These are phyloP conservation scores for Phlegmacium glaucopus DNA, from an alignment of 768 basidiomycete species.

Conservation along the genomic window DNA sequence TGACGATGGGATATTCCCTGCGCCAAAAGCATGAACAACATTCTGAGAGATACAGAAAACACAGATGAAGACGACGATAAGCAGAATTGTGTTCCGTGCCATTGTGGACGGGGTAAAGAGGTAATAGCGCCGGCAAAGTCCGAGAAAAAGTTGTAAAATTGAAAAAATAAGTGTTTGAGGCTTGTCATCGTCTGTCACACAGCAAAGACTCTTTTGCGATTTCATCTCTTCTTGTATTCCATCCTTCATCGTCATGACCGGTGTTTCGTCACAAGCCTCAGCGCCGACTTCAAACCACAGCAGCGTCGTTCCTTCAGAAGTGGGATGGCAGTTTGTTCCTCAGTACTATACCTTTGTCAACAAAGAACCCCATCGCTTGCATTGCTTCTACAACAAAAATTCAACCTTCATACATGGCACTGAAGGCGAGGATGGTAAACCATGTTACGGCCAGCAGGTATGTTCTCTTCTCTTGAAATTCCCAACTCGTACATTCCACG, in stretches of 20 bases:
- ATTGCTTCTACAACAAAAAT: conserved; percentile 98
- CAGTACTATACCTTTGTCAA: conserved; percentile 99
- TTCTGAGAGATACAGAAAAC: conserved; percentile 53
- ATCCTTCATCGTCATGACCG: conserved; percentile 34
- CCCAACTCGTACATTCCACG: neutral
- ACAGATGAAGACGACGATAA: conserved; percentile 47
- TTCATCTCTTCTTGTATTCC: conserved; percentile 23
- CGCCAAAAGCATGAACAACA: conserved; percentile 73
- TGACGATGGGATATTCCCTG: conserved; percentile 82
- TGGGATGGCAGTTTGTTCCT: conserved; percentile 99
- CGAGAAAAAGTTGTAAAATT: conserved; percentile 17
- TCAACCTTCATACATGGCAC: conserved; percentile 97
- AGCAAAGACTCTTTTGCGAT: conserved; percentile 17
- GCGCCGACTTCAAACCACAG: conserved; percentile 39
- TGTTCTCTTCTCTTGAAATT: conserved; percentile 24
- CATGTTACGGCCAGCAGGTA: conserved; percentile 93
- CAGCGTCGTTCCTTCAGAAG: conserved; percentile 85
- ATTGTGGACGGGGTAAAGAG: conserved; percentile 23
- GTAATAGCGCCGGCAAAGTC: conserved; percentile 16
- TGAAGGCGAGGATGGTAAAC: conserved; percentile 90
- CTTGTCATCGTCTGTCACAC: conserved; percentile 24
- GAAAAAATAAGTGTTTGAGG: conserved; percentile 21
- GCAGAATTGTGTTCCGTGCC: conserved; percentile 31
- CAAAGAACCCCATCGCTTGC: conserved; percentile 93
- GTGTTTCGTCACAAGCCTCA: conserved; percentile 34